Conservation (phyloP, 352 stramenopile species). For the Phytophthora lateralis region DNA sequence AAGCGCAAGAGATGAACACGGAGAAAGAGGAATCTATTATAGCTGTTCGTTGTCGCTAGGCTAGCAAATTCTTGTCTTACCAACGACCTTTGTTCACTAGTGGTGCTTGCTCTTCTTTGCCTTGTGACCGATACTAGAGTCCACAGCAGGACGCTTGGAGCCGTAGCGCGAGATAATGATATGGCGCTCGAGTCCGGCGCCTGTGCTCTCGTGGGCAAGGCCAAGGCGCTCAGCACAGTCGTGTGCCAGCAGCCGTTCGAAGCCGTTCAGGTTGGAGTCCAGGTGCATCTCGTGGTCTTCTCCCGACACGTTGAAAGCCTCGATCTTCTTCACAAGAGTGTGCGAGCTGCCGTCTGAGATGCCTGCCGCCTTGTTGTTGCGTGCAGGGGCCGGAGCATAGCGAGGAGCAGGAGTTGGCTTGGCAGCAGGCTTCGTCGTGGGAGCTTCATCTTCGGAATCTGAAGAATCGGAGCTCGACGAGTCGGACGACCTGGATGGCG, state of each 20-base stretch:
- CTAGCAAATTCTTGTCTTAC: conserved; percentile 20
- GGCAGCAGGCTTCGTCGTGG: conserved; percentile 6
- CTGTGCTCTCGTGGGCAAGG: conserved; percentile 71
- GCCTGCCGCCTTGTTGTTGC: conserved; percentile 33
- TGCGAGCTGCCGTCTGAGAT: conserved; percentile 75
- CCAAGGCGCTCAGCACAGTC: conserved; percentile 82
- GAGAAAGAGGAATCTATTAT: conserved; percentile 43
- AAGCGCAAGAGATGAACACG: conserved; percentile 35
- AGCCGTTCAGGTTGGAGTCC: conserved; percentile 79
- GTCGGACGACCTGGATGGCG: conserved; percentile 2
- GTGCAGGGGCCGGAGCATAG: conserved; percentile 8
- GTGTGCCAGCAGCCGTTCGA: conserved; percentile 81
- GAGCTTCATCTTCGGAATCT: conserved; percentile 29
- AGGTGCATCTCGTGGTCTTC: conserved; percentile 60
- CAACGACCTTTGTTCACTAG: conserved; percentile 5
- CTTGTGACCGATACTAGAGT: conserved; percentile 14
- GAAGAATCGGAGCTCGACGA: conserved; percentile 29
- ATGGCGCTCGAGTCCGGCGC: conserved; percentile 75
- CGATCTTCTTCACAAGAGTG: conserved; percentile 86
- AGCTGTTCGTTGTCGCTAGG: conserved; percentile 31
- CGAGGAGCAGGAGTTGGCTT: conserved; percentile 17
- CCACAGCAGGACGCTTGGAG: conserved; percentile 21
- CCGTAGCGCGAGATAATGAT: conserved; percentile 63
- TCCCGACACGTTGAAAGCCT: conserved; percentile 64
- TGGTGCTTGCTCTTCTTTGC: conserved; percentile 46